These are phyloP conservation scores for Chondrus crispus DNA, from an alignment of 23 red algal genomes.

Conservation along the genomic window DNA sequence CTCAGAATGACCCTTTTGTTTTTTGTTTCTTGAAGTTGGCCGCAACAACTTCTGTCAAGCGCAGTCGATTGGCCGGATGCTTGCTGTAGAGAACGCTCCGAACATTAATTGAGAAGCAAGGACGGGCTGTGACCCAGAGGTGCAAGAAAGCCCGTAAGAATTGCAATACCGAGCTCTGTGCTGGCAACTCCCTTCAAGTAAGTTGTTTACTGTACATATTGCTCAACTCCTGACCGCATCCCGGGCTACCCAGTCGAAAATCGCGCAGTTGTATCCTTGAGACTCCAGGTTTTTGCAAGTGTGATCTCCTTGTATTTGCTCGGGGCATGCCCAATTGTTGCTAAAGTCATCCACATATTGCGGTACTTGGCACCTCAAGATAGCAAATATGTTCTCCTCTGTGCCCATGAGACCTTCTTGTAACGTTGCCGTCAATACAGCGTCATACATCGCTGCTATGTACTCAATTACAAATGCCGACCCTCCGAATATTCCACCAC, in stretches of 20 bases:
- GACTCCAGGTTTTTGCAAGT: slow-evolving; percentile 20
- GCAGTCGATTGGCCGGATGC: no score
- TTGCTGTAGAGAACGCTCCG: no score
- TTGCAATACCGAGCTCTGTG: no score
- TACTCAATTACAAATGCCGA: slow-evolving; percentile 68
- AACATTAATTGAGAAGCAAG: no score
- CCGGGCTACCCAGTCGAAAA: slow-evolving; percentile 46
- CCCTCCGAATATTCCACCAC: slow-evolving; percentile 58
- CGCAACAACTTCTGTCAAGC: no score
- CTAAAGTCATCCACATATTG: slow-evolving; percentile 72
- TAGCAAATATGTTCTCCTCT: slow-evolving; percentile 69
- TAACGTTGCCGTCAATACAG: slow-evolving; percentile 60
- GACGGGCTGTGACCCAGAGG: no score
- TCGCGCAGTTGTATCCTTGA: slow-evolving; percentile 65
- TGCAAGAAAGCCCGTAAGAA: no score
- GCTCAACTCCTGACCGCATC: neutral
- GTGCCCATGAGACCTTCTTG: slow-evolving; percentile 63
- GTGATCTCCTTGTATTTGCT: slow-evolving; percentile 47
- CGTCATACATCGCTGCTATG: slow-evolving; percentile 61
- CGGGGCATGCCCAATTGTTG: slow-evolving; percentile 70
- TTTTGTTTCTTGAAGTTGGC: no score
- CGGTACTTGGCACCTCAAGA: slow-evolving; percentile 53
- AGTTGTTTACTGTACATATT: no score
- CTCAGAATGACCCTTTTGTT: no score
- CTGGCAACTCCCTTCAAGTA: no score